phyloP scores from a whole-genome alignment of 345 rosid genomes.

The Mallotus nudiflorus region DNA sequence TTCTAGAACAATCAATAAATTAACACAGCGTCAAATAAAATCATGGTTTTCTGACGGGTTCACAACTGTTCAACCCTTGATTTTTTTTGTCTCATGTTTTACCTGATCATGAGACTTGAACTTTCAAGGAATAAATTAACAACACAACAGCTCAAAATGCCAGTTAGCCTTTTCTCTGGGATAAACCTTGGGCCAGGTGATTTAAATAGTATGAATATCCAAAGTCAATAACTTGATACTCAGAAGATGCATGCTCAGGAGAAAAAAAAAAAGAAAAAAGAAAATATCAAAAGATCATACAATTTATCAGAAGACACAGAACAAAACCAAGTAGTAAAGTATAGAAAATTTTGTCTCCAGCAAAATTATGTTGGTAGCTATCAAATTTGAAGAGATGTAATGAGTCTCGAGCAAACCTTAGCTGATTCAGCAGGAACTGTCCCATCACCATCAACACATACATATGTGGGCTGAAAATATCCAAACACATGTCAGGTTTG shows the following conservation, averaged over 20 bases:
- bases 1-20: not conserved
- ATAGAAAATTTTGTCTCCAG: not conserved
- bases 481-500: slow-evolving; percentile 12
- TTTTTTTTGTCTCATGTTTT: not conserved
- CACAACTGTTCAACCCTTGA: not conserved
- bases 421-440: slow-evolving; percentile 93
- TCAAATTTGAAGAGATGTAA: not conserved
- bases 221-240: not conserved
- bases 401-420: slow-evolving; percentile 49
- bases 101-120: not conserved
- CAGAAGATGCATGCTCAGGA: not conserved
- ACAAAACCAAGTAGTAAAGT: not conserved
- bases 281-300: not conserved
- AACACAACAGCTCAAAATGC: not conserved
- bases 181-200: not conserved
- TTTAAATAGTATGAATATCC: not conserved
- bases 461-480: slow-evolving; percentile 68
- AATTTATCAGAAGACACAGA: not conserved
- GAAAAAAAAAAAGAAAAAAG: no score
- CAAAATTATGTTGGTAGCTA: not conserved
- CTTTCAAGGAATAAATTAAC: no score
- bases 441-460: slow-evolving; percentile 91
- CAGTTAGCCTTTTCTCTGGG: not conserved
- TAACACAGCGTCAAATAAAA: not conserved
- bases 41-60: not conserved